Evolutionary conservation across 139 green algal species (phyloP).

Genomic region (Closterium sp.): DNA sequence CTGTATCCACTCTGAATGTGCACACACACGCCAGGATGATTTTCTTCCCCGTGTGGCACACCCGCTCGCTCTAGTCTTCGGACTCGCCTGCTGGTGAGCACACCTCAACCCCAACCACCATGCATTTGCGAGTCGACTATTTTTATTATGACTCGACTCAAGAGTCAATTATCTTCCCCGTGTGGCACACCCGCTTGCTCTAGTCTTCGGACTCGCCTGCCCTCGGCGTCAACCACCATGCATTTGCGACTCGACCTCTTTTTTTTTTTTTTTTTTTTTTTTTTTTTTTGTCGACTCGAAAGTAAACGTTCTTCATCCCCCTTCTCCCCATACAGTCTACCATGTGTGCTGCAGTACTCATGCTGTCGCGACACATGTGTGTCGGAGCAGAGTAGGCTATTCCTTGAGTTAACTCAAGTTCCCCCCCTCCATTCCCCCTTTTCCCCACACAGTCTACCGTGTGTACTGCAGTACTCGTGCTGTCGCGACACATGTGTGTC

Average conservation of each 20-base stretch:
- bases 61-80: background rate
- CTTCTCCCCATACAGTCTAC: background rate
- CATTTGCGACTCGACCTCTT: no score
- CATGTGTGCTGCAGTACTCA: slow-evolving; percentile 5
- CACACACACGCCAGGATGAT: background rate
- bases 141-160: no score
- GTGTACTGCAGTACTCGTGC: no score
- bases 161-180: background rate
- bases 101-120: background rate
- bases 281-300: no score
- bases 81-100: background rate
- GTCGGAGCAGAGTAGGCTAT: slow-evolving; percentile 9
- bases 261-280: no score
- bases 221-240: background rate
- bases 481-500: background rate
- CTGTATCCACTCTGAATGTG: no score
- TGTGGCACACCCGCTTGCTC: background rate
- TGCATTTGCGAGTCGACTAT: no score
- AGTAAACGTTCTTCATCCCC: no score
- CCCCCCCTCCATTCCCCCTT: no score
- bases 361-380: slow-evolving; percentile 20
- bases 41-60: background rate
- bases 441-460: no score
- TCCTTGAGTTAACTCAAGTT: no score
- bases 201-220: background rate